Evolutionary conservation across 1,284 basidiomycete species (phyloP).

Genomic region (Leccinum pachyderme): DNA sequence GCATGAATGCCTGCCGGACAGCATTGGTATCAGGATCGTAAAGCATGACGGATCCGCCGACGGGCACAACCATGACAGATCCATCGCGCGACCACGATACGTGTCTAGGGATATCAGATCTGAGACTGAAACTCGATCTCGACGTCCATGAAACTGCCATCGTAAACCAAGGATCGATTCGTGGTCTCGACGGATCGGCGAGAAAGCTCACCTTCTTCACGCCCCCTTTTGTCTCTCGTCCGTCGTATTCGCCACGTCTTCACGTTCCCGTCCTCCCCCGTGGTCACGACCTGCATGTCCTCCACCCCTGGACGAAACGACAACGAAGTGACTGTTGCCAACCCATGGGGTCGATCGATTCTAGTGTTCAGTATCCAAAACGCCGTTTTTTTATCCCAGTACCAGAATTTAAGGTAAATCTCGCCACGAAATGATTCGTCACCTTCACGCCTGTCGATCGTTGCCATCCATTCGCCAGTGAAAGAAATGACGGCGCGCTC

Average conservation of each 20-base stretch:
- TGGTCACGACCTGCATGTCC: slow-evolving; percentile 52
- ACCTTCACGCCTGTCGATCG: slow-evolving; percentile 76
- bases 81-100: slow-evolving; percentile 84
- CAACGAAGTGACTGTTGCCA: slow-evolving; percentile 61
- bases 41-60: slow-evolving; percentile 69
- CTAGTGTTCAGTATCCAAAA: slow-evolving; percentile 84
- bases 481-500: slow-evolving; percentile 68
- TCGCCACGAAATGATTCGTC: slow-evolving; percentile 65
- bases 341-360: slow-evolving; percentile 86
- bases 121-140: slow-evolving; percentile 70
- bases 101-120: slow-evolving; percentile 62
- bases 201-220: slow-evolving; percentile 45
- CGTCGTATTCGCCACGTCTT: slow-evolving; percentile 70
- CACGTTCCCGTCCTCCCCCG: slow-evolving; percentile 65
- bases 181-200: not conserved
- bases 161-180: slow-evolving; percentile 7
- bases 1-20: slow-evolving; percentile 64
- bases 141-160: slow-evolving; percentile 73
- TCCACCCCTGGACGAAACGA: slow-evolving; percentile 59
- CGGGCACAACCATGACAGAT: slow-evolving; percentile 79
- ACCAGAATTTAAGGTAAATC: slow-evolving; percentile 89
- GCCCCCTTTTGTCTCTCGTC: slow-evolving; percentile 42
- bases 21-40: slow-evolving; percentile 74
- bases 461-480: slow-evolving; percentile 90
- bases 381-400: slow-evolving; percentile 63